Evolutionary conservation across 345 rosid genomes (phyloP).

Genomic region (Lumnitzera racemosa): DNA sequence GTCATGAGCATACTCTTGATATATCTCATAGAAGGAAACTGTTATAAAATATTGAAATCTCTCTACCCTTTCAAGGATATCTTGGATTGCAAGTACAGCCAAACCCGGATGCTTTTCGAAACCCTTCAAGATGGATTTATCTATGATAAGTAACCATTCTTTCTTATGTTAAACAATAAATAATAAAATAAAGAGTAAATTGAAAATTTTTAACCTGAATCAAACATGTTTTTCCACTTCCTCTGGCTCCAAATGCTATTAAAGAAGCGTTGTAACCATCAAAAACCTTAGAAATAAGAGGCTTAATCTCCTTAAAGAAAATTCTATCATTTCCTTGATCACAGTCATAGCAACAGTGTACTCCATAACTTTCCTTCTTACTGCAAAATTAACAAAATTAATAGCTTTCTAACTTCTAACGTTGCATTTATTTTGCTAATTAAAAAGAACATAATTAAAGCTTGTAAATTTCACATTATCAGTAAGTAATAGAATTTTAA

Average conservation of each 20-base stretch:
- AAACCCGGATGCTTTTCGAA: slow-evolving; percentile 44
- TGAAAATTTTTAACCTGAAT: slow-evolving; percentile 35
- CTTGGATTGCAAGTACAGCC: slow-evolving; percentile 32
- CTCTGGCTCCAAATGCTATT: slow-evolving; percentile 65
- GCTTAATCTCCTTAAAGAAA: slow-evolving; percentile 47
- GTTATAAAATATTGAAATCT: slow-evolving; percentile 23
- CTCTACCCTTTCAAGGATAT: slow-evolving; percentile 37
- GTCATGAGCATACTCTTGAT: slow-evolving; percentile 46
- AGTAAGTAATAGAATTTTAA: neutral
- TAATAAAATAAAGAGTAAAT: neutral
- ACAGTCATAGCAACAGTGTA: slow-evolving; percentile 52
- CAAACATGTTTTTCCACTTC: slow-evolving; percentile 51
- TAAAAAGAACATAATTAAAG: neutral
- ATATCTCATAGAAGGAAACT: slow-evolving; percentile 46
- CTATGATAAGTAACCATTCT: neutral
- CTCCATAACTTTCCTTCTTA: slow-evolving; percentile 34
- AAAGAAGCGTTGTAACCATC: slow-evolving; percentile 47
- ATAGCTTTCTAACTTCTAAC: too few species aligned
- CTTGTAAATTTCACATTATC: neutral
- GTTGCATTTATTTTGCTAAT: neutral
- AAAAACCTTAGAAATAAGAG: slow-evolving; percentile 41
- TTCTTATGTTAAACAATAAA: neutral
- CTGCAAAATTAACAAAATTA: slow-evolving; percentile 22
- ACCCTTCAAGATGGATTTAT: slow-evolving; percentile 36
- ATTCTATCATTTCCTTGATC: slow-evolving; percentile 26